phyloP scores from a whole-genome alignment of 306 rosid species.

The Acacia crassicarpa region DNA sequence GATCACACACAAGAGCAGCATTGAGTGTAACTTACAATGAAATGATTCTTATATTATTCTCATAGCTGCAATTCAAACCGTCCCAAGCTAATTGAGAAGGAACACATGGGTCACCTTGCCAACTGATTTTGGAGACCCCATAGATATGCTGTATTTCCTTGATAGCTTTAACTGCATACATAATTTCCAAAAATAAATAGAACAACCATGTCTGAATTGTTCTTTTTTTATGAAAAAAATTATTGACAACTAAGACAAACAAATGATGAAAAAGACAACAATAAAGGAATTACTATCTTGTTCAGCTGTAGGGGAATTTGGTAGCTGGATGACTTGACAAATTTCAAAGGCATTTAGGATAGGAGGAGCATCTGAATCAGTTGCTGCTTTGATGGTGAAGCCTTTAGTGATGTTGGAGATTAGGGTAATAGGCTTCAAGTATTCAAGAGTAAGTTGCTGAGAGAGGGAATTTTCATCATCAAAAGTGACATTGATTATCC shows the following conservation, averaged over 20 bases:
- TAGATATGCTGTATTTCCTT: neutral
- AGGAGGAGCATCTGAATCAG: slow-evolving; percentile 41
- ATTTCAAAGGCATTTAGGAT: slow-evolving; percentile 44
- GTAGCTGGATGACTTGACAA: neutral
- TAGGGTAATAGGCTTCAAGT: neutral
- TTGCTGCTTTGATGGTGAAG: neutral
- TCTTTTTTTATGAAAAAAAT: too few species aligned
- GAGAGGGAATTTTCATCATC: neutral
- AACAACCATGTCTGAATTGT: too few species aligned
- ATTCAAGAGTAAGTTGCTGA: neutral
- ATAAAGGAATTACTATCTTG: neutral
- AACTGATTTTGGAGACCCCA: neutral
- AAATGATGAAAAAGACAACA: too few species aligned
- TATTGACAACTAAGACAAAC: neutral
- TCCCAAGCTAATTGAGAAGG: neutral
- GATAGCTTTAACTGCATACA: neutral
- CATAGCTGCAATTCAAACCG: neutral
- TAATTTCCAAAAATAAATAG: neutral
- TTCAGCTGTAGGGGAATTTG: neutral
- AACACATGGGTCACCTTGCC: neutral
- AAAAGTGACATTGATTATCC: neutral
- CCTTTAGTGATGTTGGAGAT: neutral
- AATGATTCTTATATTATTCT: slow-evolving; percentile 10
- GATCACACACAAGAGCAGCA: too few species aligned
- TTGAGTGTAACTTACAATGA: slow-evolving; percentile 28